A percentile compares a stretch with the other conserved stretches of the same genome.
These are phyloP conservation scores for Corymbia citriodora DNA, from an alignment of 441 rosid genomes.

Conservation along the genomic window DNA sequence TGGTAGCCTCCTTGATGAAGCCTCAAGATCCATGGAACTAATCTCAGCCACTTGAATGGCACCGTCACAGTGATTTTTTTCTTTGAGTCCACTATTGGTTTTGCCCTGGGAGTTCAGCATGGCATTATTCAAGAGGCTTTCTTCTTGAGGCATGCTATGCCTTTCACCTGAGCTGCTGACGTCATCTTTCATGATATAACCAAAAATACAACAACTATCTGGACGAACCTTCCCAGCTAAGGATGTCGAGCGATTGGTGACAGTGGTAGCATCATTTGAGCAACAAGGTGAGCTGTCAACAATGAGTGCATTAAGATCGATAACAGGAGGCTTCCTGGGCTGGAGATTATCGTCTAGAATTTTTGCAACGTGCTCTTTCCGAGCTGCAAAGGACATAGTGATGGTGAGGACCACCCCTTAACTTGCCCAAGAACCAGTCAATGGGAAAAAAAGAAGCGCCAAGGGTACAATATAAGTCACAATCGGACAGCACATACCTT, in stretches of 20 bases:
- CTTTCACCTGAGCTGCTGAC: slow-evolving; percentile 6
- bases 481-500: slow-evolving; percentile 18
- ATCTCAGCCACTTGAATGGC: background rate
- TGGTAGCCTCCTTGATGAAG: slow-evolving; percentile 1
- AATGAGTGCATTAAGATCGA: slow-evolving; percentile 48
- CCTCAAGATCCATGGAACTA: slow-evolving; percentile 4
- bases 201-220: slow-evolving; percentile 1
- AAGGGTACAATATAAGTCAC: background rate
- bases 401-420: background rate
- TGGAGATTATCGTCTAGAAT: background rate
- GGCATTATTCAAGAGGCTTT: slow-evolving; percentile 8
- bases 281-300: slow-evolving; percentile 30
- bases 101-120: background rate
- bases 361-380: background rate
- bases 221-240: slow-evolving; percentile 4
- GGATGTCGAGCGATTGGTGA: slow-evolving; percentile 13
- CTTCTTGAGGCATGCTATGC: slow-evolving; percentile 5
- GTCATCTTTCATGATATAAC: slow-evolving; percentile 3
- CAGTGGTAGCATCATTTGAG: slow-evolving; percentile 10
- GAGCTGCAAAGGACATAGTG: slow-evolving; percentile 21
- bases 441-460: background rate
- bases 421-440: background rate
- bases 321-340: slow-evolving; percentile 9
- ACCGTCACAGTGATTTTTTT: background rate
- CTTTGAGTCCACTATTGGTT: background rate